Evolutionary conservation across 2,329 filamentous ascomycete genomes (phyloP), one percentile per base, ranked within the genome.

Genomic region (Claviceps sp.): DNA sequence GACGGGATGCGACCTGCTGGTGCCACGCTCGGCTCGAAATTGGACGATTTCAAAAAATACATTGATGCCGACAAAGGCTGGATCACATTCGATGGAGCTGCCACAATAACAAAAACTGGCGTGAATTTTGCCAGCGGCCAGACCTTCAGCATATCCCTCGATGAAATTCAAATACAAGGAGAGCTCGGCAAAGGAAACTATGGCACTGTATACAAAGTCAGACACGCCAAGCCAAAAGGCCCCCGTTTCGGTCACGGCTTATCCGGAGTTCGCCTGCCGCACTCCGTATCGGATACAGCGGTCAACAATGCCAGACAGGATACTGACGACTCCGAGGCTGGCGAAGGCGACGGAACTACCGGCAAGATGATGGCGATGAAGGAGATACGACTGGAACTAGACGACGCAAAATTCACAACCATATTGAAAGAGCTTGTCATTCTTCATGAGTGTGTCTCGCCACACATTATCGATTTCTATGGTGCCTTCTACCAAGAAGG

Each of bases 401-500:
- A 98, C 62, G 93, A 98, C 66, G 85, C 89, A 56, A 98, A 98
- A 67, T 95, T 98, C 64, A 85, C 88, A 6, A 90, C 91, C 40
- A 98, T 98, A 63, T 85, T 97, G 61, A 98, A 97, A 79, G 93
- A 98, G 69, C 75, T 98, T 47, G 89, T 98, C 62, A 91, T 98
- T 56, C 74, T 98, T 2, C 93, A 98, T 70, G 87, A 93, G 60
- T 98, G 93, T 63, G 76, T 93, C 3, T 96, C 89, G 2, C 91
- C 93, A 0, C 95, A 91, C 68, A 97, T 98, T 59, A 93, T 98
- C 67, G 91, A 98, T 64, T 98, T 98, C 62, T 98, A 97, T 66
- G 93, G 93, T 1, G 93, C 93, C 5, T 98, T 98, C 67, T 98
- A 96, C 75, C 93, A 98, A 64, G 93, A 98, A 71, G 91, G 93